Evolutionary conservation across 2,329 filamentous ascomycete genomes (phyloP), one percentile per base, ranked within the genome.

Genomic region (Penicillium glabrum): DNA sequence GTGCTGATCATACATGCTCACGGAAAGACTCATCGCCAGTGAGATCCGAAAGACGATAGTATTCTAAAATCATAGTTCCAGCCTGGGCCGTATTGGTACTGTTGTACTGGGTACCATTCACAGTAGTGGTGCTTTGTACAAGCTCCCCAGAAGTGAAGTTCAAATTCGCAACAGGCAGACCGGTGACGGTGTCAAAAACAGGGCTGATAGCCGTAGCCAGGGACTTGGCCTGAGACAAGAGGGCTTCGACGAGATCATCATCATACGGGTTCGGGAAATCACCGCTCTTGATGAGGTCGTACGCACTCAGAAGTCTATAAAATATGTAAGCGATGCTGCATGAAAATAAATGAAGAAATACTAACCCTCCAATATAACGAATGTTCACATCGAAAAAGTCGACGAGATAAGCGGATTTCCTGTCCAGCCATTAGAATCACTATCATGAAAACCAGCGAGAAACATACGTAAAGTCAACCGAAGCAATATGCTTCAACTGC

Each of bases 21-120:
- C 60, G 56, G 54, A 63, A 64, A 39, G 62, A 61, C 24, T 64
- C 61, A 45, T 65, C 62, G 7, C 63, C 63, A n/a, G 63, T 66
- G 11, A 66, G 49, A 54, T 66, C 63, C 6, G 63, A 65, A 5
- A 66, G 58, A 37, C 61, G 55, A 21, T 62, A 59, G 39, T 63
- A 66, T 46, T 66, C 63, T 26, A 66, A 37, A 37, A 66, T 63
- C 48, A 66, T 46, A 23, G 63, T 65, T 16, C 63, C 63, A n/a
- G 63, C 63, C 46, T 61, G 59, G 1, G 63, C 63, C 19, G 61
- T 61, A 37, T 66, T 66, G 16, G 62, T 66, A 43, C 60, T 60
- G 33, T 64, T 64, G 23, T 66, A 66, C 2, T 51, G 59, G 4
- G 37, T 60, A 43, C 61, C 61, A 37, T 63, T 60, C 10, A 64